Evolutionary conservation across 371 early-diverging fungal species (phyloP), one percentile per base, ranked within the genome.

Genomic region (Mucor sp.): DNA sequence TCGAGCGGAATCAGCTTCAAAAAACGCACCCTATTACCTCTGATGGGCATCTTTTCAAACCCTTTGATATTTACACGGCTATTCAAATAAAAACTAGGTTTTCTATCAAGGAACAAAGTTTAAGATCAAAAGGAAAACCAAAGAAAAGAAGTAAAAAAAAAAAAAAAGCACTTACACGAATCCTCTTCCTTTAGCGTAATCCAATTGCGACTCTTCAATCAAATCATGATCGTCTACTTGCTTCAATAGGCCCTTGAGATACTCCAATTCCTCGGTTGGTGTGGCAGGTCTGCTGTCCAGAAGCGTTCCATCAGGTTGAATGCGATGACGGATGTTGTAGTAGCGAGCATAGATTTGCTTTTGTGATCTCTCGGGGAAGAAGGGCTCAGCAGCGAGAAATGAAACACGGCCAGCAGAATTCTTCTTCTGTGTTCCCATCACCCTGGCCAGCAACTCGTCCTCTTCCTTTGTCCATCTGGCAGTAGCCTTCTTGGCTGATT

Each of bases 131-230:
- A 33, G 32, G 21, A 25, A 32, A n/a, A 30, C 6, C 30, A 4
- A 33, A n/a, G n/a, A n/a, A n/a, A n/a, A n/a, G n/a, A n/a, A n/a
- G n/a, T n/a, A n/a, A 12, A 37, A 25, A 25, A 15, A 58, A 19
- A 6, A 33, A 15, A 35, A 33, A 43, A 23, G 7, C 19, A 60
- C 61, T 62, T 65, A 70, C 66, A 62, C 60, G 63, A 59, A 66
- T 6, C 66, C 71, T 43, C 58, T 48, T 7, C 59, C 35, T 55
- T 55, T 68, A 2, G 37, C 23, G 15, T 58, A 55, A 39, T 72
- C 66, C 23, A 72, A 23, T 47, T 72, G 72, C n/a, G 72, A 72
- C 39, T 72, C 72, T 37, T 72, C 72, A 12, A 21, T 33, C 2
- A 68, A 25, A 28, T 56, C 28, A 33, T 65, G 21, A 4, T 68